phyloP scores from a whole-genome alignment of 2,329 filamentous ascomycete species.

The Fusarium temperatum region DNA sequence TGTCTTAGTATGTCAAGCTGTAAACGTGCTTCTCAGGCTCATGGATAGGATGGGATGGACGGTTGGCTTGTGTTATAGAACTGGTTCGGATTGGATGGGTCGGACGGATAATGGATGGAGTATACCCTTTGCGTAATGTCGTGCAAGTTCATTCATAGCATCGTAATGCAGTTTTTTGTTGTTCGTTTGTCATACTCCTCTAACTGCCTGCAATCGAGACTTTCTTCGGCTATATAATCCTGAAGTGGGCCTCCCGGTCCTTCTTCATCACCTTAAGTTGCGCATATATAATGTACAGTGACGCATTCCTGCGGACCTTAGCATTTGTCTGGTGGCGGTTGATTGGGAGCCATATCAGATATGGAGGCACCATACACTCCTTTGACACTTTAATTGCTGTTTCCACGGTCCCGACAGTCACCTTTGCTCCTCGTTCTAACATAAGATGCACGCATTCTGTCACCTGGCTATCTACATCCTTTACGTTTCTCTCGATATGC shows the following conservation, averaged over 20 bases:
- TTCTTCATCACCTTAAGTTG: not conserved
- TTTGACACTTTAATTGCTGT: too few species aligned
- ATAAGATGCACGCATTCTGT: too few species aligned
- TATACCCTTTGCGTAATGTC: constrained; percentile 1
- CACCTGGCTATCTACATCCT: too few species aligned
- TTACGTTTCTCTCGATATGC: too few species aligned
- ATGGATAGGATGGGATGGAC: not conserved
- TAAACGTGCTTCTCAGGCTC: not conserved
- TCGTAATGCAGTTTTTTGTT: not conserved
- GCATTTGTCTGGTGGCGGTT: too few species aligned
- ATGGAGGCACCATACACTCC: too few species aligned
- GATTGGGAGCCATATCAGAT: too few species aligned
- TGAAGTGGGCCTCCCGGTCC: not conserved
- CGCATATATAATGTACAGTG: rapidly evolving
- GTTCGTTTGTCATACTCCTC: not conserved
- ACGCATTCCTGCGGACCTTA: too few species aligned
- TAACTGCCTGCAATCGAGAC: not conserved
- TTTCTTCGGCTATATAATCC: not conserved
- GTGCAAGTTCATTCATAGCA: not conserved
- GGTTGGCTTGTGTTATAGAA: constrained; percentile 21
- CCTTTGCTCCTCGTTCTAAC: too few species aligned
- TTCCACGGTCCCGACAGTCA: too few species aligned
- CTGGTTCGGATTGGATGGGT: constrained; percentile 1
- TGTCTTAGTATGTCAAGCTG: constrained; percentile 32
- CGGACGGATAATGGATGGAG: not conserved